Evolutionary conservation across 2,329 filamentous ascomycete genomes (phyloP).

Genomic region (Botrytis byssoidea): DNA sequence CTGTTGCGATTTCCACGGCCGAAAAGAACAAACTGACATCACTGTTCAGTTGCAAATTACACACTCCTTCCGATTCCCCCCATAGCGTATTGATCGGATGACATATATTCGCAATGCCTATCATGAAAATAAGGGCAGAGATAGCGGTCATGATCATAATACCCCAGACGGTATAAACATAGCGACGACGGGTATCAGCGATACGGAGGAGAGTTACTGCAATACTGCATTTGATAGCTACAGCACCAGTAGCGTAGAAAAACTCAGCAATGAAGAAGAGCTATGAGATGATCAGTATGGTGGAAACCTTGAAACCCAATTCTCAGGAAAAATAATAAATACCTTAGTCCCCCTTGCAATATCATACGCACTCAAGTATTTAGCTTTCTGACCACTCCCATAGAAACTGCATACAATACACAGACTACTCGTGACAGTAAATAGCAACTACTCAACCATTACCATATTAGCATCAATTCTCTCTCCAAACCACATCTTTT

Average conservation of each 20-base stretch:
- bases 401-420: constrained; percentile 37
- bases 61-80: constrained; percentile 36
- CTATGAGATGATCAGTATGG: constrained; percentile 29
- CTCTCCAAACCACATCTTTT: neutral
- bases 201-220: constrained; percentile 39
- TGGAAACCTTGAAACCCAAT: neutral
- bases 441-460: constrained; percentile 1
- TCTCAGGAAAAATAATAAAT: neutral
- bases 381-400: constrained; percentile 34
- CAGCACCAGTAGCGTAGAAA: constrained; percentile 41
- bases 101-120: constrained; percentile 38
- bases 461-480: neutral
- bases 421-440: constrained; percentile 7
- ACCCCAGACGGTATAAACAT: constrained; percentile 35
- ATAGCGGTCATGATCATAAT: constrained; percentile 31
- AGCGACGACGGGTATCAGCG: constrained; percentile 36
- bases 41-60: constrained; percentile 37
- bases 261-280: constrained; percentile 43
- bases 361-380: constrained; percentile 21
- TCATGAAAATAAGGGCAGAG: constrained; percentile 36
- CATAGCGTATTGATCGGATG: constrained; percentile 39
- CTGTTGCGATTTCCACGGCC: constrained; percentile 41
- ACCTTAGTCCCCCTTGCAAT: constrained; percentile 33
- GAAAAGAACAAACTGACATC: constrained; percentile 41
- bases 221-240: constrained; percentile 38